A percentile compares a stretch with the other conserved stretches of the same genome.
Conservation (phyloP, 148 eudicot genomes). For the Persicaria maculosa region DNA sequence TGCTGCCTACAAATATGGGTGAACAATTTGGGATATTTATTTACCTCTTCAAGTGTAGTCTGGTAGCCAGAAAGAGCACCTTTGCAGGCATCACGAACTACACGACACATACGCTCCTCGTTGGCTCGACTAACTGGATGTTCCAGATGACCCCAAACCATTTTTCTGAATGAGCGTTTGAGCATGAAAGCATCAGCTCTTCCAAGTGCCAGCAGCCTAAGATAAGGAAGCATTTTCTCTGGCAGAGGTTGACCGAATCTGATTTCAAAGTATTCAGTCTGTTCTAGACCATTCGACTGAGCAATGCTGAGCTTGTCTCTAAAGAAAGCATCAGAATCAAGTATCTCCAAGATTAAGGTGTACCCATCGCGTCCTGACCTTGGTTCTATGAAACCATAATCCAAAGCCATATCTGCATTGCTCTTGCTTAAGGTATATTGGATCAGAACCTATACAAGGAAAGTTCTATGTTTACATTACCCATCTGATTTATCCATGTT, state of each 20-base stretch:
- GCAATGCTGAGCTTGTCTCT: constrained; percentile 91
- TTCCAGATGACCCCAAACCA: constrained; percentile 67
- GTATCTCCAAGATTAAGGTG: constrained; percentile 73
- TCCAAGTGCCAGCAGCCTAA: constrained; percentile 71
- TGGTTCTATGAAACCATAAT: constrained; percentile 78
- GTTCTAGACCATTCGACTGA: constrained; percentile 62
- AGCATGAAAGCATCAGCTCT: constrained; percentile 77
- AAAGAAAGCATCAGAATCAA: constrained; percentile 61
- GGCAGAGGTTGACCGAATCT: constrained; percentile 60
- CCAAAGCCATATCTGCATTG: constrained; percentile 84
- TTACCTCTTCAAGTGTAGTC: constrained; percentile 78
- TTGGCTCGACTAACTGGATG: constrained; percentile 68
- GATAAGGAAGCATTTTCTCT: constrained; percentile 57
- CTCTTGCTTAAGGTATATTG: constrained; percentile 79
- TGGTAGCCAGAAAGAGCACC: constrained; percentile 67
- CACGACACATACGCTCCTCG: constrained; percentile 78
- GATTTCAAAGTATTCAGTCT: constrained; percentile 78
- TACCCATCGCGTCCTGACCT: constrained; percentile 54
- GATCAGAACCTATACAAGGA: constrained; percentile 47
- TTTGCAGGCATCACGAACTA: constrained; percentile 58
- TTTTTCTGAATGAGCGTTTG: constrained; percentile 76
- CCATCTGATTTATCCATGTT: too few species aligned
- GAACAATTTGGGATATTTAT: not conserved
- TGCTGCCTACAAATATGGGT: not conserved
- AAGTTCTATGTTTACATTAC: too few species aligned